These are phyloP conservation scores for Cyclotella sp. DNA, from an alignment of 108 stramenopile species.

Conservation along the genomic window DNA sequence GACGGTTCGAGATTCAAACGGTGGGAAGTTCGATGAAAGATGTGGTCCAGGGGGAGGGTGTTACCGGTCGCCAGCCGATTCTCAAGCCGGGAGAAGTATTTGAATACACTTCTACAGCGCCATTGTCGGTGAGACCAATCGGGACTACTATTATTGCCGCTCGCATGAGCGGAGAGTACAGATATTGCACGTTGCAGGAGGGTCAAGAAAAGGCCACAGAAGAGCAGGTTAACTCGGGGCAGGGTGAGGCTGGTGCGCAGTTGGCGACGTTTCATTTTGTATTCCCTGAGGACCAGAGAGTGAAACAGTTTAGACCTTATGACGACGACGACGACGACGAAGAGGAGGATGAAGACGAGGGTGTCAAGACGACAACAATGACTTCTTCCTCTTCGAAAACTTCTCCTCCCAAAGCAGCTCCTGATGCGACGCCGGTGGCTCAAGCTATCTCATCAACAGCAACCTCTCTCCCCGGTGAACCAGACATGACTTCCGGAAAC, in stretches of 20 bases:
- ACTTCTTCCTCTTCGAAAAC: slow-evolving; percentile 33
- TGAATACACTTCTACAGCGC: slow-evolving; percentile 92
- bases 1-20: slow-evolving; percentile 93
- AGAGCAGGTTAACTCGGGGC: slow-evolving; percentile 72
- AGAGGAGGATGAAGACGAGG: slow-evolving; percentile 64
- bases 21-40: slow-evolving; percentile 87
- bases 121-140: slow-evolving; percentile 79
- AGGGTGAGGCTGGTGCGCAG: slow-evolving; percentile 76
- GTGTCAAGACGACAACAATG: slow-evolving; percentile 27
- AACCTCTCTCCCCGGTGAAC: slow-evolving; percentile 80
- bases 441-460: slow-evolving; percentile 37
- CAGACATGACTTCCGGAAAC: slow-evolving; percentile 84
- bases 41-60: slow-evolving; percentile 91
- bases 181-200: slow-evolving; percentile 65
- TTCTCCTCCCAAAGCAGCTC: slow-evolving; percentile 27
- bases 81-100: slow-evolving; percentile 93
- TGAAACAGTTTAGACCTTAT: slow-evolving; percentile 67
- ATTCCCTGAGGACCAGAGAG: slow-evolving; percentile 89
- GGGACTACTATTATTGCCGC: slow-evolving; percentile 87
- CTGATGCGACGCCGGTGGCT: slow-evolving; percentile 16
- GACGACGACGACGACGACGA: slow-evolving; percentile 86
- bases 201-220: slow-evolving; percentile 79
- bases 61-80: slow-evolving; percentile 90
- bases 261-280: slow-evolving; percentile 85
- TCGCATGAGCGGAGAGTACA: slow-evolving; percentile 84